Evolutionary conservation across 2,329 filamentous ascomycete species (phyloP).

Genomic region (Scedosporium boydii): DNA sequence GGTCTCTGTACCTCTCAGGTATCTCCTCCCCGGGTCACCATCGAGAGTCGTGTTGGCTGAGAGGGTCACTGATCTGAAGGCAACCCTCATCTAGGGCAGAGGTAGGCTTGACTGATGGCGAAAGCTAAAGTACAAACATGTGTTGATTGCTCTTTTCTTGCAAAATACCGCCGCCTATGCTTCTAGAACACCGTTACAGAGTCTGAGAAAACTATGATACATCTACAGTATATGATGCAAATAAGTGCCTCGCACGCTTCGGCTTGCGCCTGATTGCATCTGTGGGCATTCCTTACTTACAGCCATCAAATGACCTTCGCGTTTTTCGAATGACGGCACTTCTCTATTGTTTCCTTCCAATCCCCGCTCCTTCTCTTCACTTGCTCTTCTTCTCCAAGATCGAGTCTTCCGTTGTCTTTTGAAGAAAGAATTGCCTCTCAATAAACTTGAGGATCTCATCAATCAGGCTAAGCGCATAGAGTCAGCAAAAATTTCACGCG

Average conservation of each 20-base stretch:
- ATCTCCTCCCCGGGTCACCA: no score
- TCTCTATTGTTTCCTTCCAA: constrained; percentile 13
- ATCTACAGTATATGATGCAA: constrained; percentile 4
- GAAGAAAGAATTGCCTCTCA: constrained; percentile 59
- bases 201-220: constrained; percentile 5
- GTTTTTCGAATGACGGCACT: constrained; percentile 9
- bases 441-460: constrained; percentile 75
- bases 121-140: neutral
- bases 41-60: neutral
- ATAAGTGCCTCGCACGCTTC: neutral
- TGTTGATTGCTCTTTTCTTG: neutral
- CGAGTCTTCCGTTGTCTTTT: constrained; percentile 31
- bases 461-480: constrained; percentile 47
- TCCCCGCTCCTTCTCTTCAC: constrained; percentile 22
- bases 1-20: neutral
- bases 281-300: neutral
- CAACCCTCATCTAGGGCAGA: neutral
- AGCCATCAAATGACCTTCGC: neutral
- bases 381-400: constrained; percentile 44
- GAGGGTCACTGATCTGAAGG: neutral
- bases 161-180: neutral
- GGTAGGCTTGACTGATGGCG: neutral
- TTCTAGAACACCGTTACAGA: constrained; percentile 2
- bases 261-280: neutral
- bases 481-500: neutral